phyloP scores from a whole-genome alignment of 345 rosid genomes.

The Anacardium occidentale region DNA sequence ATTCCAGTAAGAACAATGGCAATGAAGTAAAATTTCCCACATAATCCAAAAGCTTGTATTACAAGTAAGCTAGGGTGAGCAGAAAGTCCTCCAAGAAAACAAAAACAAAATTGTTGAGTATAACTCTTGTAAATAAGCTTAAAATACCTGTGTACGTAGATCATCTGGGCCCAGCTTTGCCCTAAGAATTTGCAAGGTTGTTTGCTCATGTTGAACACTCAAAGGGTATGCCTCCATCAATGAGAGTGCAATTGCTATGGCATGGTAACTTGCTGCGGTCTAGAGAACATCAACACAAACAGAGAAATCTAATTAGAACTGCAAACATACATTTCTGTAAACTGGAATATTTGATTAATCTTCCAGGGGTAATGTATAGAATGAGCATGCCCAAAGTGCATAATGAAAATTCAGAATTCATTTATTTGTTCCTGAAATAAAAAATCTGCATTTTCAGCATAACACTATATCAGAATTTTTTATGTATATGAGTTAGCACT shows the following conservation, averaged over 20 bases:
- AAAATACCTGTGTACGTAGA: slow-evolving; percentile 90
- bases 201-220: slow-evolving; percentile 98
- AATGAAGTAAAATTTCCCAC: not conserved
- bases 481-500: not conserved
- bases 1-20: not conserved
- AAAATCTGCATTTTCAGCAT: not conserved
- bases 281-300: slow-evolving; percentile 34
- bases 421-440: not conserved
- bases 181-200: slow-evolving; percentile 89
- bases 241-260: slow-evolving; percentile 99
- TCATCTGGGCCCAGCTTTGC: slow-evolving; percentile 97
- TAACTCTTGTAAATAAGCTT: slow-evolving; percentile 10
- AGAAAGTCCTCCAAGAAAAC: not conserved
- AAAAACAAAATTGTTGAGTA: not conserved
- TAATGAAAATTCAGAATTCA: slow-evolving; percentile 15
- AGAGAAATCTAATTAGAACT: slow-evolving; percentile 16
- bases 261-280: slow-evolving; percentile 99
- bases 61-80: not conserved
- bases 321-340: slow-evolving; percentile 1
- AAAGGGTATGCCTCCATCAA: slow-evolving; percentile 98
- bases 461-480: not conserved
- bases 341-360: not conserved
- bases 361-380: slow-evolving; percentile 7
- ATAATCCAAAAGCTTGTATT: not conserved
- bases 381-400: not conserved